These are phyloP conservation scores for Scopulariopsis brevicaulis DNA, from an alignment of 2,329 filamentous ascomycete genomes.

Conservation along the genomic window DNA sequence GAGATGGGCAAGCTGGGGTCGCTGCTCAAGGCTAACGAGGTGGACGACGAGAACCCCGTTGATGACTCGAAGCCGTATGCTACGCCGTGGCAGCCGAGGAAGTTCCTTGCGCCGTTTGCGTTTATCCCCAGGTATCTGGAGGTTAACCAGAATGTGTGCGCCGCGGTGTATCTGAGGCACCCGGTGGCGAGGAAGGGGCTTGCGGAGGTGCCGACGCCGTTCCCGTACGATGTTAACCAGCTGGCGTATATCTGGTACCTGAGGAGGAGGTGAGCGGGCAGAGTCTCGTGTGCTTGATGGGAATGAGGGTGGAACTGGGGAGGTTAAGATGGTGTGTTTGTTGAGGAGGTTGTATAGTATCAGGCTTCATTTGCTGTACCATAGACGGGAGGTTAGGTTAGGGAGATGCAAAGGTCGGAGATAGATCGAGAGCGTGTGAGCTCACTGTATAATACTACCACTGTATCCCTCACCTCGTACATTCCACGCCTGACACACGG, in stretches of 20 bases:
- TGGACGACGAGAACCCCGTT: constrained; percentile 63
- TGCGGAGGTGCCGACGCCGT: constrained; percentile 80
- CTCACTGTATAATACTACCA: too few relatives aligned
- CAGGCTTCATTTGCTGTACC: too few relatives aligned
- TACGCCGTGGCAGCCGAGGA: constrained; percentile 80
- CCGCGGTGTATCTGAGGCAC: constrained; percentile 88
- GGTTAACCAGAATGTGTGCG: constrained; percentile 94
- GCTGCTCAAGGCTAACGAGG: constrained; percentile 35
- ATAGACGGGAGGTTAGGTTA: not conserved
- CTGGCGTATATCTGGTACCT: constrained; percentile 93
- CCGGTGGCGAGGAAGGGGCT: constrained; percentile 76
- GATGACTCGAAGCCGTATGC: constrained; percentile 73
- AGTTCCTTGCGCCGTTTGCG: constrained; percentile 84
- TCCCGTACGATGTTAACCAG: constrained; percentile 56
- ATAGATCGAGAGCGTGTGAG: too few relatives aligned
- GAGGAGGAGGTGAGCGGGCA: constrained; percentile 51
- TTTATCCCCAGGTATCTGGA: constrained; percentile 94
- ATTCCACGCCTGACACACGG: too few relatives aligned
- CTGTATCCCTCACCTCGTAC: too few relatives aligned
- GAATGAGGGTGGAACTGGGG: not conserved
- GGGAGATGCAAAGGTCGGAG: too few relatives aligned
- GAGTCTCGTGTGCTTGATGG: not conserved
- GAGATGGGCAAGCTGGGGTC: constrained; percentile 42
- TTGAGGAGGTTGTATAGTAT: not conserved
- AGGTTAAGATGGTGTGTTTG: not conserved